phyloP scores from a whole-genome alignment of 148 eudicot genomes.

The Limonium bicolor region DNA sequence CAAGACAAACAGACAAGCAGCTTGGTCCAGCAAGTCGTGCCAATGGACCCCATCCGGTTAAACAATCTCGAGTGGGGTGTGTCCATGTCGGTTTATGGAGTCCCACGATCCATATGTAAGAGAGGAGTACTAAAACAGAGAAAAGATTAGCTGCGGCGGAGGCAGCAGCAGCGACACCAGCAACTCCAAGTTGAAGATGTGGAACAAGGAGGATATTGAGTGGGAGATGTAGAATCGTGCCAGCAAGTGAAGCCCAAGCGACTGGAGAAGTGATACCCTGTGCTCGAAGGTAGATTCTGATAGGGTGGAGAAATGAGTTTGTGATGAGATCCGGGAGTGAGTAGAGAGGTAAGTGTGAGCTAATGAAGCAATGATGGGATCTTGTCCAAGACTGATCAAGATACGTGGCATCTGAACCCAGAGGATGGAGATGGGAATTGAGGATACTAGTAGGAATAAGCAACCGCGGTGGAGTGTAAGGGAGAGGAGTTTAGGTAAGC shows the following conservation, averaged over 20 bases:
- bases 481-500: conserved; percentile 36
- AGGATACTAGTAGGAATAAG: conserved; percentile 27
- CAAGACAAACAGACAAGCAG: conserved; percentile 62
- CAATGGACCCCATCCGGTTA: conserved; percentile 58
- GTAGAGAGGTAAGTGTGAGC: conserved; percentile 36
- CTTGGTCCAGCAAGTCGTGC: conserved; percentile 55
- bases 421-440: conserved; percentile 33
- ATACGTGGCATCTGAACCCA: conserved; percentile 38
- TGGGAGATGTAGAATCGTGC: conserved; percentile 40
- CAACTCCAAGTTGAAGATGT: conserved; percentile 33
- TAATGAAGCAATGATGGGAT: conserved; percentile 20
- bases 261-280: conserved; percentile 73
- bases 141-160: conserved; percentile 44
- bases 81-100: conserved; percentile 48
- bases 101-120: conserved; percentile 30
- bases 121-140: conserved; percentile 20
- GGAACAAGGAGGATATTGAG: conserved; percentile 20
- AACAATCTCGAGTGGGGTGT: conserved; percentile 34
- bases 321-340: conserved; percentile 55
- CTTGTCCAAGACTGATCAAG: conserved; percentile 29
- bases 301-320: conserved; percentile 46
- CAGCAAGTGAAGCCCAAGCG: conserved; percentile 43
- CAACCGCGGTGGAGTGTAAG: conserved; percentile 52
- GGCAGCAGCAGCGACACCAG: conserved; percentile 55
- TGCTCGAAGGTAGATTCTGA: conserved; percentile 70